Evolutionary conservation across 352 stramenopile genomes (phyloP), one percentile per base, ranked within the genome.

Genomic region (Phytophthora ohioensis): DNA sequence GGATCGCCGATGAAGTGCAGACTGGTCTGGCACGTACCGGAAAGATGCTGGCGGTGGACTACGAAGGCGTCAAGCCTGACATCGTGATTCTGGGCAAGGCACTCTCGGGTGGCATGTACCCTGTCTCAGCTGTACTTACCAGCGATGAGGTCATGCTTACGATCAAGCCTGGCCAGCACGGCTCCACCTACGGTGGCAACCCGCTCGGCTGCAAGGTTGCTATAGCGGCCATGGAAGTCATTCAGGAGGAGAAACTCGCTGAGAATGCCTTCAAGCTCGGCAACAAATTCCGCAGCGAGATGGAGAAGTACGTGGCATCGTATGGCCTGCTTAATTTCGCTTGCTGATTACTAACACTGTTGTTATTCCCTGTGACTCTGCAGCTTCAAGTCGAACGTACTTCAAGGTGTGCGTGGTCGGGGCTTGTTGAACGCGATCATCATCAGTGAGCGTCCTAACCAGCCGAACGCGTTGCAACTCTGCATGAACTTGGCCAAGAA

Each of bases 1-100:
- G 99, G 80, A 99, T 99, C 76, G 97, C 95, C 21, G 98, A 99
- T 84, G 98, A 99, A 82, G 97, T 99, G 17, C 98, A 99, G 77
- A 96, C 97, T 3, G 98, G 98, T 21, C 81, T 99, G 17, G 97
- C 94, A 41, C 92, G 98, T 48, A 99, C 98, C 32, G 98, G 98
- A 55, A 98, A 98, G 73, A 96, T 98, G 85, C 85, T 99, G 36
- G 96, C 95, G 4, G 93, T 96, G 13, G 94, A 99, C 78, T 97
- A 99, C 71, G 96, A 99, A 69, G 77, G 80, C 34, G 97, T 99
- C 54, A 97, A 98, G 79, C 98, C 98, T n/a, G 98, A 99, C 78
- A 97, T 99, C 42, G 66, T 99, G 48, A 95, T 99, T 43, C 84
- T 99, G 11, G 97, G 96, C 72, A 89, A 99, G 94, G 91, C 98